Evolutionary conservation across 345 rosid genomes (phyloP).

Genomic region (Durio zibethinus): DNA sequence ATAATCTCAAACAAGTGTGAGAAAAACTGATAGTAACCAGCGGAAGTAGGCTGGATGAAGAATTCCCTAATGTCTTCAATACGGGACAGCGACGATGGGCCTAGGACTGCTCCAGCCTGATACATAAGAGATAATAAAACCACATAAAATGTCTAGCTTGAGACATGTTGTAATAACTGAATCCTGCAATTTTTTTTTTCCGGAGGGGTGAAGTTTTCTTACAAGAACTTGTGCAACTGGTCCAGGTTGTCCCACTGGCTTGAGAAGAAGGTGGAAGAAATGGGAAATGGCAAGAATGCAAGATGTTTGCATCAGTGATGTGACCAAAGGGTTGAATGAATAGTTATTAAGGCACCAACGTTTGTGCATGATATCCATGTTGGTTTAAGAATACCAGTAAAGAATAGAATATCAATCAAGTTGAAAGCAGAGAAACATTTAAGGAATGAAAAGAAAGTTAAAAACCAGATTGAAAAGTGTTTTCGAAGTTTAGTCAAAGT

Average conservation of each 20-base stretch:
- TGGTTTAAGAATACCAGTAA: neutral
- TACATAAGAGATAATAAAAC: conserved; percentile 12
- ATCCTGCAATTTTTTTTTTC: neutral
- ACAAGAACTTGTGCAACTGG: conserved; percentile 81
- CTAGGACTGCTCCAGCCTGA: conserved; percentile 72
- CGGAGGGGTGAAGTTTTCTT: neutral
- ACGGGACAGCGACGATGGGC: conserved; percentile 63
- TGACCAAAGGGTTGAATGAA: conserved; percentile 64
- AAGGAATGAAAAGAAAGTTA: neutral
- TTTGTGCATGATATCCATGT: conserved; percentile 30
- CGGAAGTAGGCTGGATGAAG: conserved; percentile 48
- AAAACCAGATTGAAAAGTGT: neutral
- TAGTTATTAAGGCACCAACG: conserved; percentile 27
- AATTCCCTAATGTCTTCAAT: conserved; percentile 29
- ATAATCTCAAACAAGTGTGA: conserved; percentile 43
- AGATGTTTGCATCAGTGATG: conserved; percentile 53
- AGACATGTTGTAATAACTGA: neutral
- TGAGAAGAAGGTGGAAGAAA: conserved; percentile 63
- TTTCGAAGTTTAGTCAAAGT: neutral
- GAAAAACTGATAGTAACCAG: conserved; percentile 42
- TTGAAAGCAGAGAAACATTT: neutral
- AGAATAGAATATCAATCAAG: neutral
- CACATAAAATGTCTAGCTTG: neutral
- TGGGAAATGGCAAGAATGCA: conserved; percentile 79
- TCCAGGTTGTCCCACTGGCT: conserved; percentile 71